These are phyloP conservation scores for Apiotrichum siamense DNA, from an alignment of 1,284 basidiomycete genomes.

Conservation along the genomic window DNA sequence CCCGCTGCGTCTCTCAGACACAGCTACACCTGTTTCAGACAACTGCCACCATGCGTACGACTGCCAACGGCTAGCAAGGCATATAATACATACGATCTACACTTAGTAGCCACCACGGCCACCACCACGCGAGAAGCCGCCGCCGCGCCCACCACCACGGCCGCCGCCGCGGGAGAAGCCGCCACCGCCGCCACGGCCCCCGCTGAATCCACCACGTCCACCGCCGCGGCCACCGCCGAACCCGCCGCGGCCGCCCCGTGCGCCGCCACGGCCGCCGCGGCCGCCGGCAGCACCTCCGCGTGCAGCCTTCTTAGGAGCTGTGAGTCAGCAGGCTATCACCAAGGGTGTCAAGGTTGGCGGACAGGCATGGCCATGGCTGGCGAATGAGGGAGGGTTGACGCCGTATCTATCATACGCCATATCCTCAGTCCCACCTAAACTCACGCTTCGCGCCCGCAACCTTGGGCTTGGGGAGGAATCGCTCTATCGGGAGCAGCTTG, in stretches of 20 bases:
- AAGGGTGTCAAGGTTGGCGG: neutral
- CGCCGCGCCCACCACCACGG: slow-evolving; percentile 11
- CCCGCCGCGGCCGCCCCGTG: slow-evolving; percentile 8
- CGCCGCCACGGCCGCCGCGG: slow-evolving; percentile 4
- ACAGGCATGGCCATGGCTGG: too few species aligned
- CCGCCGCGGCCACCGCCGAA: slow-evolving; percentile 8
- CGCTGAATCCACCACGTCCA: slow-evolving; percentile 5
- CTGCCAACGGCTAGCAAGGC: neutral
- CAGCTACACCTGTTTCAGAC: too few species aligned
- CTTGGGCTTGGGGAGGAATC: slow-evolving; percentile 97
- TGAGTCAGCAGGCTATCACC: neutral
- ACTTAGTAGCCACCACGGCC: slow-evolving; percentile 6
- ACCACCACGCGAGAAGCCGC: slow-evolving; percentile 14
- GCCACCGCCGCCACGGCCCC: slow-evolving; percentile 1
- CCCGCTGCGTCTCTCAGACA: neutral
- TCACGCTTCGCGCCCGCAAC: slow-evolving; percentile 59
- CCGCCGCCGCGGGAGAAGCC: slow-evolving; percentile 2
- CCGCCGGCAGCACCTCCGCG: slow-evolving; percentile 7
- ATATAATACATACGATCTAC: neutral
- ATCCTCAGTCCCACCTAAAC: slow-evolving; percentile 17
- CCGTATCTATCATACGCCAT: neutral
- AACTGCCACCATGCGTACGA: too few species aligned
- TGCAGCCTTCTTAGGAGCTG: neutral
- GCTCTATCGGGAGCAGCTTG: slow-evolving; percentile 91
- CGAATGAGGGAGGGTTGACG: neutral